Conservation (phyloP, 345 rosid species). For the Gossypium raimondii region DNA sequence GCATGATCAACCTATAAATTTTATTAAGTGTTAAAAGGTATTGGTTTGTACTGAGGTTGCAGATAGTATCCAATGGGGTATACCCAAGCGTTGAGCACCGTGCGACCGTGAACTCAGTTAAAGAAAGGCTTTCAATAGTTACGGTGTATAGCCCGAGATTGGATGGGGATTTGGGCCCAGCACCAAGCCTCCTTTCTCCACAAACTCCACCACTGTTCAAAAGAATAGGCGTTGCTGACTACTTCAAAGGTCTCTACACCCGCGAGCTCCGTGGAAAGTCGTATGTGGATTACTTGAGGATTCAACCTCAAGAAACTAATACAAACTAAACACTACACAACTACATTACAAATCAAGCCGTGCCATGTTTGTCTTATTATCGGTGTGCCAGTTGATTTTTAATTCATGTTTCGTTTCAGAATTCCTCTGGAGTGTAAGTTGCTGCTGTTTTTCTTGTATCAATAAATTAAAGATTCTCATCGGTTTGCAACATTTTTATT, state of each 20-base stretch:
- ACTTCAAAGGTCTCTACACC: conserved; percentile 1
- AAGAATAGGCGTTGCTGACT: conserved; percentile 18
- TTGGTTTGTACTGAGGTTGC: too few species aligned
- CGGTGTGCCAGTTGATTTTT: too few species aligned
- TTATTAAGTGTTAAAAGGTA: not conserved
- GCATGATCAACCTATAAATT: not conserved
- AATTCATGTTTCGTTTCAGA: too few species aligned
- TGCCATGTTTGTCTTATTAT: too few species aligned
- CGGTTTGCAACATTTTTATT: too few species aligned
- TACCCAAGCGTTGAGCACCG: conserved; percentile 27
- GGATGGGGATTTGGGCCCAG: conserved; percentile 21
- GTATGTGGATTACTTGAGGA: conserved; percentile 11
- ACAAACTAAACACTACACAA: not conserved
- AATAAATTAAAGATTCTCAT: too few species aligned
- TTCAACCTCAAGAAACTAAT: not conserved
- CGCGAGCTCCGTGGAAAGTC: conserved; percentile 9
- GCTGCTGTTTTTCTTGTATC: too few species aligned
- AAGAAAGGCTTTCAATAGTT: conserved; percentile 17
- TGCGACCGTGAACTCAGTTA: conserved; percentile 15
- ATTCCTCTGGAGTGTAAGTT: too few species aligned
- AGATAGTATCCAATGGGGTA: conserved; percentile 21
- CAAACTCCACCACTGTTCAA: conserved; percentile 18
- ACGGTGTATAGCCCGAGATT: conserved; percentile 16
- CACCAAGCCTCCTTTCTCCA: not conserved
- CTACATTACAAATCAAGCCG: not conserved